A percentile compares a stretch with the other conserved stretches of the same genome.
These are phyloP conservation scores for Naganishia friedmannii DNA, from an alignment of 768 basidiomycete species.

Conservation along the genomic window DNA sequence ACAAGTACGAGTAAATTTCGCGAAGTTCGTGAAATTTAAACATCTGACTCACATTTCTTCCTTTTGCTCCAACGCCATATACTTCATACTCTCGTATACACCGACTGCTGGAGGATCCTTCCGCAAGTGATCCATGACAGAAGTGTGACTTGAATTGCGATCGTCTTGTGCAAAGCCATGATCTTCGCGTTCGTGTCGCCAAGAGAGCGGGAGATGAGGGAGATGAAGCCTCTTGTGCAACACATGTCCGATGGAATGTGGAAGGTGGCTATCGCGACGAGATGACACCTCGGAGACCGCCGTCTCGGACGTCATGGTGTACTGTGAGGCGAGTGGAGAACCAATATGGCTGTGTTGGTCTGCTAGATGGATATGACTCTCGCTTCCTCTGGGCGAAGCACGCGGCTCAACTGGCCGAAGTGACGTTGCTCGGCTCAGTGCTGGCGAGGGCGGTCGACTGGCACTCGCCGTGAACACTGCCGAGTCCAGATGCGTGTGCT, in stretches of 20 bases:
- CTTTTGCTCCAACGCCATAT: slow-evolving; percentile 45
- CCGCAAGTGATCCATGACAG: slow-evolving; percentile 42
- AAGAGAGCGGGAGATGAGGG: slow-evolving; percentile 21
- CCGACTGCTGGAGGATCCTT: slow-evolving; percentile 47
- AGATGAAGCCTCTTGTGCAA: slow-evolving; percentile 25
- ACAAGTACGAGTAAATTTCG: background rate
- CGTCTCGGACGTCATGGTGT: slow-evolving; percentile 12
- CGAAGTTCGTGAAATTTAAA: background rate
- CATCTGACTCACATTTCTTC: slow-evolving; percentile 37
- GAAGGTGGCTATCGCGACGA: slow-evolving; percentile 13
- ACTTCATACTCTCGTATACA: slow-evolving; percentile 46
- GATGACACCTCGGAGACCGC: slow-evolving; percentile 12
- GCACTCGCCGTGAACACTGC: slow-evolving; percentile 38
- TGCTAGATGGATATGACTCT: slow-evolving; percentile 11
- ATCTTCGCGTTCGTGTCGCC: slow-evolving; percentile 15
- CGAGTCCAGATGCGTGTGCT: slow-evolving; percentile 46
- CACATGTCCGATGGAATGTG: slow-evolving; percentile 9
- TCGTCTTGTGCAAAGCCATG: slow-evolving; percentile 6
- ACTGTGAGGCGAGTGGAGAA: slow-evolving; percentile 12
- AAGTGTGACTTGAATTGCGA: slow-evolving; percentile 36
- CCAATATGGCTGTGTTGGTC: slow-evolving; percentile 5
- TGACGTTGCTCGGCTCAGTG: slow-evolving; percentile 33
- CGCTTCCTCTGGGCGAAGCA: background rate
- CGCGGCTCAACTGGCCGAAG: slow-evolving; percentile 30
- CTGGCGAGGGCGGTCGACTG: slow-evolving; percentile 36